A percentile compares a stretch with the other conserved stretches of the same genome.
phyloP scores from a whole-genome alignment of 441 rosid genomes.

The Rhodomyrtus psidioides region DNA sequence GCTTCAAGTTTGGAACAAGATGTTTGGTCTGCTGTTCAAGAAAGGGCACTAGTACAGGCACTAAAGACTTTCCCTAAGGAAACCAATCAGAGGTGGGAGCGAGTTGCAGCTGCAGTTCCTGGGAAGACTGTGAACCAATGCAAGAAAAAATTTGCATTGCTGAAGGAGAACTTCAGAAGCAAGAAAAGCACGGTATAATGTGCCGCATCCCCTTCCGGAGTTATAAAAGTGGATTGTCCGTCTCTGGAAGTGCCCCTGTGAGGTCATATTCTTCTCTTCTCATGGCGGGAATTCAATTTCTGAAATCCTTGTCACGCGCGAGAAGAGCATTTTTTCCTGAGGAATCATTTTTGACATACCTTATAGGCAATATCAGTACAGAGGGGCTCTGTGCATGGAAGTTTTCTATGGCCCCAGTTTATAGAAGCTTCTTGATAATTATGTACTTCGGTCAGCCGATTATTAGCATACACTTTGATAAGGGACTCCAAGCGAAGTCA shows the following conservation, averaged over 20 bases:
- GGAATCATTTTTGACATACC: neutral
- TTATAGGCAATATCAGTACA: neutral
- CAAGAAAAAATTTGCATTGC: slow-evolving; percentile 78
- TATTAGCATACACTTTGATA: neutral
- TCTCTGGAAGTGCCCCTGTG: neutral
- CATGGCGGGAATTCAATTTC: neutral
- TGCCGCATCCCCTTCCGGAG: neutral
- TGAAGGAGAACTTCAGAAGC: slow-evolving; percentile 80
- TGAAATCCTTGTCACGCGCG: neutral
- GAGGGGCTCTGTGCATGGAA: neutral
- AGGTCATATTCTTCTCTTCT: neutral
- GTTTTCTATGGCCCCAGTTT: neutral
- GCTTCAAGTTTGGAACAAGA: slow-evolving; percentile 57
- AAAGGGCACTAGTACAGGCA: slow-evolving; percentile 90
- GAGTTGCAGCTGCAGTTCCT: slow-evolving; percentile 96
- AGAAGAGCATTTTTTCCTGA: neutral
- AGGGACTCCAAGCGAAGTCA: neutral
- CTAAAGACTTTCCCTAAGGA: slow-evolving; percentile 97
- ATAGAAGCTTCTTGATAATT: neutral
- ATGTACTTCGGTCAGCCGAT: neutral
- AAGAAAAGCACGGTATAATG: slow-evolving; percentile 49
- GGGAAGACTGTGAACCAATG: slow-evolving; percentile 88
- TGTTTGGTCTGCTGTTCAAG: slow-evolving; percentile 89
- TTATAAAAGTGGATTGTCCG: neutral
- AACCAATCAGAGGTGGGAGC: slow-evolving; percentile 86